Percentiles rank a stretch among this genome's conserved stretches.
Conservation (phyloP, 2,329 filamentous ascomycete genomes). For the Stachybotrys chlorohalonatus region DNA sequence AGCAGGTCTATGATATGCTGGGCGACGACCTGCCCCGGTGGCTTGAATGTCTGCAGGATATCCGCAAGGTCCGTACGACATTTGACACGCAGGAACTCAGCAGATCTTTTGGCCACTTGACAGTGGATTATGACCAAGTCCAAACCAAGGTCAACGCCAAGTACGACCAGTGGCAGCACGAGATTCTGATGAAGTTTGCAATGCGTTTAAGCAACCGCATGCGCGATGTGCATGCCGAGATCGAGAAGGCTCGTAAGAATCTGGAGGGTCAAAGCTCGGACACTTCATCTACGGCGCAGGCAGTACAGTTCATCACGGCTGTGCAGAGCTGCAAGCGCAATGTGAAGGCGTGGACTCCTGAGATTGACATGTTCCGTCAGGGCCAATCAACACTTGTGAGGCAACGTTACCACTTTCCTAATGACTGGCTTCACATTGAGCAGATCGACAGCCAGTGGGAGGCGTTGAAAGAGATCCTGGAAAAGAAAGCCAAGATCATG, state of each 20-base stretch:
- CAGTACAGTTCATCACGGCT: slow-evolving; percentile 96
- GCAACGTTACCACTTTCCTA: slow-evolving; percentile 87
- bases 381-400: slow-evolving; percentile 86
- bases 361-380: slow-evolving; percentile 92
- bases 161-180: slow-evolving; percentile 99
- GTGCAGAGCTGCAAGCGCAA: slow-evolving; percentile 95
- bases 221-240: slow-evolving; percentile 84
- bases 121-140: slow-evolving; percentile 96
- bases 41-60: slow-evolving; percentile 94
- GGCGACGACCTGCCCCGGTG: slow-evolving; percentile 87
- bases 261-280: slow-evolving; percentile 89
- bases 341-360: slow-evolving; percentile 87
- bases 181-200: slow-evolving; percentile 91
- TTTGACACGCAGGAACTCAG: slow-evolving; percentile 96
- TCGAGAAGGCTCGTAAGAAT: slow-evolving; percentile 82
- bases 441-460: slow-evolving; percentile 97
- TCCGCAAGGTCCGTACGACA: slow-evolving; percentile 87
- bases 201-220: slow-evolving; percentile 80
- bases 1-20: slow-evolving; percentile 86
- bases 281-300: slow-evolving; percentile 89
- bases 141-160: slow-evolving; percentile 98
- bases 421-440: slow-evolving; percentile 91
- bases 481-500: slow-evolving; percentile 88
- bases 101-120: slow-evolving; percentile 85
- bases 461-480: slow-evolving; percentile 82